A percentile compares a stretch with the other conserved stretches of the same genome.
phyloP scores from a whole-genome alignment of 306 rosid genomes.

The Carpinus viminea region DNA sequence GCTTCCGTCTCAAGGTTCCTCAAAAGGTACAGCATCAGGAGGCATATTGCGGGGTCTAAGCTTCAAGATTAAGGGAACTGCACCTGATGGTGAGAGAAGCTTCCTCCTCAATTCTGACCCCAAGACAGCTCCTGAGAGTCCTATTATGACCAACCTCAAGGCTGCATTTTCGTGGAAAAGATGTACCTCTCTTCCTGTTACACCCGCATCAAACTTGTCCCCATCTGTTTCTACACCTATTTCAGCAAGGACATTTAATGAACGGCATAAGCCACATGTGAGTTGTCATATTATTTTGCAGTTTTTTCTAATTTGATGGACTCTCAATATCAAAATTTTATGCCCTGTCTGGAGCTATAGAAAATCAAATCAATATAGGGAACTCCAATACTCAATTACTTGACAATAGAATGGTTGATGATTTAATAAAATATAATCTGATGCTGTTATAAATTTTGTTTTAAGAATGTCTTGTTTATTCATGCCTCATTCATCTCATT shows the following conservation, averaged over 20 bases:
- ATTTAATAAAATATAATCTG: background rate
- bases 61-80: slow-evolving; percentile 68
- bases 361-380: background rate
- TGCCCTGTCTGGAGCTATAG: background rate
- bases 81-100: slow-evolving; percentile 76
- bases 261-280: slow-evolving; percentile 60
- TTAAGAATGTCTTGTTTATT: background rate
- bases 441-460: background rate
- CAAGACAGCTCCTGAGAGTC: slow-evolving; percentile 49
- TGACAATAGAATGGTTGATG: background rate
- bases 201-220: slow-evolving; percentile 64
- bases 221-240: slow-evolving; percentile 65
- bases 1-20: slow-evolving; percentile 75
- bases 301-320: slow-evolving; percentile 22
- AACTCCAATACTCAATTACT: slow-evolving; percentile 3
- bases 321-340: slow-evolving; percentile 17
- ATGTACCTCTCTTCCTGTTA: slow-evolving; percentile 86
- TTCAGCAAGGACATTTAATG: slow-evolving; percentile 67
- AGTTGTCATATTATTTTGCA: slow-evolving; percentile 32
- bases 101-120: slow-evolving; percentile 68
- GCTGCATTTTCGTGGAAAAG: slow-evolving; percentile 68
- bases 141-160: slow-evolving; percentile 42
- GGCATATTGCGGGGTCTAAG: slow-evolving; percentile 76
- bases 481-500: background rate
- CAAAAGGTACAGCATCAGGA: slow-evolving; percentile 56